These are phyloP conservation scores for Solanum ossicruentum DNA, from an alignment of 257 asterid species.

Conservation along the genomic window DNA sequence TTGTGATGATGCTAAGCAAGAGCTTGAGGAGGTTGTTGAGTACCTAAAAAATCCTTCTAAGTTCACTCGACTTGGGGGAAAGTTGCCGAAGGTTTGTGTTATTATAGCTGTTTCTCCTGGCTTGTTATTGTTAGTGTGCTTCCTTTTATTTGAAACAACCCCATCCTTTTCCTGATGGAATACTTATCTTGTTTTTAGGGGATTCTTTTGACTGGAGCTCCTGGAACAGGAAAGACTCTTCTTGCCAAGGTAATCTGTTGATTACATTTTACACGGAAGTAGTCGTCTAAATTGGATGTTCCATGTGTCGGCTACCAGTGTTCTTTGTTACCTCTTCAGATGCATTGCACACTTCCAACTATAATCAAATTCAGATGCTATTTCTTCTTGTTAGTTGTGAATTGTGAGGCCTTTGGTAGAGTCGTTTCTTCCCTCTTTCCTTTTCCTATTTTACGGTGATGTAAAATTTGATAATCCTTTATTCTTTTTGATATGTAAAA, in stretches of 20 bases:
- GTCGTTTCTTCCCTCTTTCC: background rate
- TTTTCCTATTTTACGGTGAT: background rate
- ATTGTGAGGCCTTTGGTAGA: background rate
- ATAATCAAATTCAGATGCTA: background rate
- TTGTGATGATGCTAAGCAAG: conserved; percentile 99
- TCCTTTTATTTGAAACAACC: background rate
- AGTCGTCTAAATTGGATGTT: background rate
- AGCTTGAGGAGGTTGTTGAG: conserved; percentile 99
- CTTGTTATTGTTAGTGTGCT: background rate
- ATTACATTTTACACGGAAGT: background rate
- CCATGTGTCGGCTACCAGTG: background rate
- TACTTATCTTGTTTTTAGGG: conserved; percentile 45
- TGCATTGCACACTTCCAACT: background rate
- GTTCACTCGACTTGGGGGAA: conserved; percentile 94
- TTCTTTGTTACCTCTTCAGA: background rate
- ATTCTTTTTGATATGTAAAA: background rate
- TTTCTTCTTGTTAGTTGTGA: background rate
- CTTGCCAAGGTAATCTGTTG: conserved; percentile 67
- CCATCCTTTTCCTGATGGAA: background rate
- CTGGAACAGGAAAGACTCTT: conserved; percentile 97
- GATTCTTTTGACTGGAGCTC: conserved; percentile 94
- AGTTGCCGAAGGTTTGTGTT: conserved; percentile 84
- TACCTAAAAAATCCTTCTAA: conserved; percentile 82
- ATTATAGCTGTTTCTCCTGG: background rate
- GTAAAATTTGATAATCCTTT: background rate